phyloP scores from a whole-genome alignment of 129 eudicot species.

The Chrysanthemum makinoi region DNA sequence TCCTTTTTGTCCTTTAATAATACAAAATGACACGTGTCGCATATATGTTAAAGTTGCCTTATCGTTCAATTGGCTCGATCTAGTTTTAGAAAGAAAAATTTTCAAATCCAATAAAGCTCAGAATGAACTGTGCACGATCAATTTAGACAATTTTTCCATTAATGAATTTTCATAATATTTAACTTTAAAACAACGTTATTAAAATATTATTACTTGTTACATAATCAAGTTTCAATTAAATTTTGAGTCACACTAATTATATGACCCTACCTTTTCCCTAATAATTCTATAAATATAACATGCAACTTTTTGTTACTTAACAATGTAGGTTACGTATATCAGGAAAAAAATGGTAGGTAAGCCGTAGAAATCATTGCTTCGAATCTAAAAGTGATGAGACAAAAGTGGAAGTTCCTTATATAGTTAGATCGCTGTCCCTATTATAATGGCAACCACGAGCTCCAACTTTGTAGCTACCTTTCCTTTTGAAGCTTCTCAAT shows the following conservation, averaged over 20 bases:
- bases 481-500: conserved; percentile 11
- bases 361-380: conserved; percentile 24
- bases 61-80: too few relatives aligned
- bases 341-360: conserved; percentile 24
- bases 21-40: too few relatives aligned
- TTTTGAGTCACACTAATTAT: not conserved
- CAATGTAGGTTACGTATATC: conserved; percentile 36
- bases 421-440: conserved; percentile 26
- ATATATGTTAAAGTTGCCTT: too few relatives aligned
- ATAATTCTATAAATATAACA: conserved; percentile 21
- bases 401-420: conserved; percentile 24
- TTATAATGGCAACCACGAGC: conserved; percentile 19
- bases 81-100: too few relatives aligned
- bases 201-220: too few relatives aligned
- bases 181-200: too few relatives aligned
- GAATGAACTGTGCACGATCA: too few relatives aligned
- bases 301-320: conserved; percentile 28
- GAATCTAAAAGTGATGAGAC: conserved; percentile 21
- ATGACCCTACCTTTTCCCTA: conserved; percentile 20
- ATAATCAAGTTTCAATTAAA: too few relatives aligned
- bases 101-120: too few relatives aligned
- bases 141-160: too few relatives aligned
- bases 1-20: too few relatives aligned
- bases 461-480: conserved; percentile 25
- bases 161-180: too few relatives aligned